These are phyloP conservation scores for Coniochaeta ligniaria DNA, from an alignment of 2,329 filamentous ascomycete genomes.

Conservation along the genomic window DNA sequence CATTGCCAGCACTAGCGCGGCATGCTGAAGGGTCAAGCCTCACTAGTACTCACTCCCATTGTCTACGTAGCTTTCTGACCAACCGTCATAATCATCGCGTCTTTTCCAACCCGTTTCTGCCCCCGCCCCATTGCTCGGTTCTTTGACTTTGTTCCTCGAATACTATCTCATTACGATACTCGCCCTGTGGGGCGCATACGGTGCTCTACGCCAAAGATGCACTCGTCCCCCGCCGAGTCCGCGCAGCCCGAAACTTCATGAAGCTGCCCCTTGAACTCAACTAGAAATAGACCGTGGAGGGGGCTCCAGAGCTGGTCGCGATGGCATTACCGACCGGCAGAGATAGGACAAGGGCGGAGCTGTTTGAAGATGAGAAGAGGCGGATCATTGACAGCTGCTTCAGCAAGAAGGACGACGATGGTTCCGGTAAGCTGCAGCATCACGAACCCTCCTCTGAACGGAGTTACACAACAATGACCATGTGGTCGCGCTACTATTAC, in stretches of 20 bases:
- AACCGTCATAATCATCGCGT: not conserved
- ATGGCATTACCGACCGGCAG: conserved; percentile 26
- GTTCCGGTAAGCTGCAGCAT: conserved; percentile 56
- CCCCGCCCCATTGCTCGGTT: not conserved
- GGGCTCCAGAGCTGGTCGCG: conserved; percentile 8
- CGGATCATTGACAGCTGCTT: conserved; percentile 95
- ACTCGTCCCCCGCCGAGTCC: not conserved
- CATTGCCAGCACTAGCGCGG: not conserved
- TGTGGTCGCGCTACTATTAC: not conserved
- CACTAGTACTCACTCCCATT: not conserved
- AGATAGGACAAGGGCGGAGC: conserved; percentile 55
- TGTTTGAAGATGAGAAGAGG: conserved; percentile 93
- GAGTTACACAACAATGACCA: not conserved
- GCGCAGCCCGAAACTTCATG: conserved; percentile 21
- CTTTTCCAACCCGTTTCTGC: not conserved
- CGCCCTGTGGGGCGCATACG: not conserved
- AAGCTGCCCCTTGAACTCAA: conserved; percentile 7
- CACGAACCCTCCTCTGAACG: conserved; percentile 1
- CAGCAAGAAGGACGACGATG: conserved; percentile 79
- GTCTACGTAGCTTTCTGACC: not conserved
- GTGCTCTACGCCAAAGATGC: not conserved
- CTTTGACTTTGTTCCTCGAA: not conserved
- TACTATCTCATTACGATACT: not conserved
- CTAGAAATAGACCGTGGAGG: conserved; percentile 9
- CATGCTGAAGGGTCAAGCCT: not conserved